phyloP scores from a whole-genome alignment of 176 grass and related monocot genomes.

The Saccharum spontaneum region DNA sequence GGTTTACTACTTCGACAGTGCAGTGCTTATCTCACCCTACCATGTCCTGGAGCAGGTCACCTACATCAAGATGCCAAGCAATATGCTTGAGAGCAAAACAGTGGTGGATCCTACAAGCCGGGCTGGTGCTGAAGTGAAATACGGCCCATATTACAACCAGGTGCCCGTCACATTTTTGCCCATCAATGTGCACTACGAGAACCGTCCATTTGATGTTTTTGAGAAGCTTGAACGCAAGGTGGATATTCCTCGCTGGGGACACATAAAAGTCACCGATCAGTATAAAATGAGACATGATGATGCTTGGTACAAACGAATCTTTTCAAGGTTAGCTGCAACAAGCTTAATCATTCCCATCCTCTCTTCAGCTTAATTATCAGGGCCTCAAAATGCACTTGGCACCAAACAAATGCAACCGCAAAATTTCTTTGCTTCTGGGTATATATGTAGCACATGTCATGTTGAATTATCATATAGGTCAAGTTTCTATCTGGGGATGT shows the following conservation, averaged over 20 bases:
- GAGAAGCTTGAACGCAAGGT: constrained; percentile 80
- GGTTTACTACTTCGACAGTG: constrained; percentile 76
- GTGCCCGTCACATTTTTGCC: constrained; percentile 48
- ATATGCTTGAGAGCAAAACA: constrained; percentile 68
- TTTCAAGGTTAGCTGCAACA: constrained; percentile 56
- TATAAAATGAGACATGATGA: constrained; percentile 78
- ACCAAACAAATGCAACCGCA: no score
- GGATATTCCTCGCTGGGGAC: constrained; percentile 90
- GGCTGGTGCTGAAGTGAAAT: constrained; percentile 67
- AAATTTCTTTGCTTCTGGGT: no score
- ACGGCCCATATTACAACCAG: constrained; percentile 65
- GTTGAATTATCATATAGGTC: no score
- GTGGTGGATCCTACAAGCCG: constrained; percentile 58
- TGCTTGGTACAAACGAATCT: constrained; percentile 72
- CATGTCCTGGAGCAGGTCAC: constrained; percentile 57
- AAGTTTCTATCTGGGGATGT: no score
- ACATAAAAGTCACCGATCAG: constrained; percentile 70
- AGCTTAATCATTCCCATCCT: no score
- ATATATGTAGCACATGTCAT: no score
- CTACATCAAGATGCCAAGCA: constrained; percentile 58
- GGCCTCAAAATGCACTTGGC: no score
- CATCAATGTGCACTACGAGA: constrained; percentile 70
- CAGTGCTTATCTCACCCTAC: constrained; percentile 74
- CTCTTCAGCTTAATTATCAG: no score
- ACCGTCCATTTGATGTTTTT: constrained; percentile 70